These are phyloP conservation scores for Conoideocrella luteorostrata DNA, from an alignment of 2,329 filamentous ascomycete genomes.

Conservation along the genomic window DNA sequence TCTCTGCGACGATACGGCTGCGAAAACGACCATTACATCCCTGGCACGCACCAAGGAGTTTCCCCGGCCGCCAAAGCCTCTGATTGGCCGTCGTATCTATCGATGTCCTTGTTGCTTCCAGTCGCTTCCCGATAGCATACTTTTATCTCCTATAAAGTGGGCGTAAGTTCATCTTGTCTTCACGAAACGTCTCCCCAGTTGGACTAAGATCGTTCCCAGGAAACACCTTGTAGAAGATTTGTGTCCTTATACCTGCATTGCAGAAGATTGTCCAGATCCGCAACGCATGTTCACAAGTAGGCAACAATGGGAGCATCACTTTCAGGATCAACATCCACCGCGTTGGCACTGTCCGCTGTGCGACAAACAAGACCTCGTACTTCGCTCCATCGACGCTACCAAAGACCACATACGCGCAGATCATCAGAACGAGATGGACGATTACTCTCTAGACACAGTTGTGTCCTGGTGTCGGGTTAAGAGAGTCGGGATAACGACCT, in stretches of 20 bases:
- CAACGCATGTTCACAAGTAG: constrained; percentile 6
- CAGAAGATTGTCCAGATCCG: constrained; percentile 7
- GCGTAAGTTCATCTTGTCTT: too few species aligned
- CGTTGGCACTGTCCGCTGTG: neutral
- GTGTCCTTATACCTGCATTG: constrained; percentile 14
- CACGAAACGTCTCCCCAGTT: too few species aligned
- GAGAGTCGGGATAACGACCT: neutral
- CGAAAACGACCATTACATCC: neutral
- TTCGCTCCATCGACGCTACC: neutral
- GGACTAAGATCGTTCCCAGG: constrained; percentile 4
- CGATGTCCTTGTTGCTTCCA: neutral
- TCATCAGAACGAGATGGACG: neutral
- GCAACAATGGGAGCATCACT: neutral
- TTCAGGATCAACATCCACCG: neutral
- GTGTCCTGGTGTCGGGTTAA: neutral
- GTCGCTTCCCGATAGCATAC: neutral
- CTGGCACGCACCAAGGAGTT: neutral
- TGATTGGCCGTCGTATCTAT: neutral
- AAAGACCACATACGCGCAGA: neutral
- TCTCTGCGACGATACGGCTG: neutral
- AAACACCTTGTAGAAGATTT: constrained; percentile 11
- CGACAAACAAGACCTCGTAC: neutral
- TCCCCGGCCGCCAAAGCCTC: too few species aligned
- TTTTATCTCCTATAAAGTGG: neutral
- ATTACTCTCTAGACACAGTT: neutral